phyloP scores from a whole-genome alignment of 371 early-diverging fungal genomes.

The Blakeslea trispora region DNA sequence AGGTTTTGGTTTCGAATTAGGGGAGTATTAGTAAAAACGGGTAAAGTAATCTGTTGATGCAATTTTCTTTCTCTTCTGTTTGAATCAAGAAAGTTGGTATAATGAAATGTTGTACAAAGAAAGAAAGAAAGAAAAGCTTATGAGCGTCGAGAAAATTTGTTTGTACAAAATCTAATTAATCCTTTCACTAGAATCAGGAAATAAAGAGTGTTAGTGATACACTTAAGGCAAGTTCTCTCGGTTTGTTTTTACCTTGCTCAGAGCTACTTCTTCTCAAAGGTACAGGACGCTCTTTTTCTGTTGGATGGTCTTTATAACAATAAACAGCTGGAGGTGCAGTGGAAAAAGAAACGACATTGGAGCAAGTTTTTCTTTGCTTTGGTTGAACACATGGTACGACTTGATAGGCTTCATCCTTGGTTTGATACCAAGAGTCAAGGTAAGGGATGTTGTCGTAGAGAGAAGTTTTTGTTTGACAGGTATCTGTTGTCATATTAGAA shows the following conservation, averaged over 20 bases:
- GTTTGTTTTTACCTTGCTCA: slow-evolving; percentile 20
- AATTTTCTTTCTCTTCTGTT: no score
- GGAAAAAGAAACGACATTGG: slow-evolving; percentile 34
- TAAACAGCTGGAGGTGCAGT: slow-evolving; percentile 36
- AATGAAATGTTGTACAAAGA: no score
- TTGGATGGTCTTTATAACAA: slow-evolving; percentile 7
- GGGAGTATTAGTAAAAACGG: no score
- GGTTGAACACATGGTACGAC: slow-evolving; percentile 7
- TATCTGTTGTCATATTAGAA: neutral
- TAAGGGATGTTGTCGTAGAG: slow-evolving; percentile 38
- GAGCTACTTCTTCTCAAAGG: slow-evolving; percentile 20
- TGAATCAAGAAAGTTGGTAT: no score
- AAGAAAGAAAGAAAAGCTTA: no score
- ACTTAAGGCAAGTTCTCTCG: no score
- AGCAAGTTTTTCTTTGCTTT: slow-evolving; percentile 10
- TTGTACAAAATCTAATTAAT: no score
- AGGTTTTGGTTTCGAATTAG: no score
- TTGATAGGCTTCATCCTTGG: slow-evolving; percentile 5
- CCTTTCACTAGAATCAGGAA: no score
- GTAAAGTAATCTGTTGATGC: no score
- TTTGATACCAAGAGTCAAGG: slow-evolving; percentile 40
- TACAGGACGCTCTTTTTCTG: neutral
- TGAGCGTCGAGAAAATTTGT: no score
- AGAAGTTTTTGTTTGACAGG: slow-evolving; percentile 15
- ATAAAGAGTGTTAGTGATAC: no score